A percentile compares a stretch with the other conserved stretches of the same genome.
Conservation (phyloP, 1,284 basidiomycete genomes). For the Ustilago crameri region DNA sequence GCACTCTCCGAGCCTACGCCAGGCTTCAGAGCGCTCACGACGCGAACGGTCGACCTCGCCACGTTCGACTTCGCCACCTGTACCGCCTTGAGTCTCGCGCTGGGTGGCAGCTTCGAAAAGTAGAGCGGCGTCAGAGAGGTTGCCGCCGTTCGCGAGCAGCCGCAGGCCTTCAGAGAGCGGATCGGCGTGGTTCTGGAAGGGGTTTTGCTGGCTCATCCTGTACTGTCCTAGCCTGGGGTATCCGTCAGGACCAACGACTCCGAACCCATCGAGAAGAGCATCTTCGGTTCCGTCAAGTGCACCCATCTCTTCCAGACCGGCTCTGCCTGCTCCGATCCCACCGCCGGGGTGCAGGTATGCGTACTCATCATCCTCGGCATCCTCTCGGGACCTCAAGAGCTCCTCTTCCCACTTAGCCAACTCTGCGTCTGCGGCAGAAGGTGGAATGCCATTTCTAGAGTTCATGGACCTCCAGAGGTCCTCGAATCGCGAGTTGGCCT, state of each 20-base stretch:
- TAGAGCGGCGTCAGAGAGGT: conserved; percentile 83
- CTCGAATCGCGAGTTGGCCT: conserved; percentile 61
- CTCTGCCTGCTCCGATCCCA: conserved; percentile 57
- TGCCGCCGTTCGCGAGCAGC: conserved; percentile 78
- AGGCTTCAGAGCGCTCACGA: conserved; percentile 78
- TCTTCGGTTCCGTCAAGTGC: conserved; percentile 64
- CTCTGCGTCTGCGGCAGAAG: conserved; percentile 56
- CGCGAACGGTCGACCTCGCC: conserved; percentile 70
- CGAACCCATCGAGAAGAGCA: conserved; percentile 55
- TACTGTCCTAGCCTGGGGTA: conserved; percentile 63
- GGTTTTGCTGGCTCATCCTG: conserved; percentile 72
- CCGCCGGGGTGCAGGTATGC: conserved; percentile 70
- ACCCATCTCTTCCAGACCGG: conserved; percentile 54
- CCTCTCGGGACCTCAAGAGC: conserved; percentile 71
- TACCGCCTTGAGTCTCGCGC: conserved; percentile 50
- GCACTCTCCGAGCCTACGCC: conserved; percentile 91
- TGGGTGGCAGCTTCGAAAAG: conserved; percentile 83
- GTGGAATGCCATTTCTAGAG: conserved; percentile 42
- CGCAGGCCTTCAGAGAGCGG: conserved; percentile 74
- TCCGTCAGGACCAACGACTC: conserved; percentile 58
- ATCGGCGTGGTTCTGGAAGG: conserved; percentile 74
- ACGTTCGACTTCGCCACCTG: conserved; percentile 76
- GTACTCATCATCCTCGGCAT: conserved; percentile 69
- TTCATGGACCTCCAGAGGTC: conserved; percentile 67
- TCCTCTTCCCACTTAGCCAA: conserved; percentile 79